phyloP scores from a whole-genome alignment of 148 eudicot species.

The Tetragonia tetragonoides region DNA sequence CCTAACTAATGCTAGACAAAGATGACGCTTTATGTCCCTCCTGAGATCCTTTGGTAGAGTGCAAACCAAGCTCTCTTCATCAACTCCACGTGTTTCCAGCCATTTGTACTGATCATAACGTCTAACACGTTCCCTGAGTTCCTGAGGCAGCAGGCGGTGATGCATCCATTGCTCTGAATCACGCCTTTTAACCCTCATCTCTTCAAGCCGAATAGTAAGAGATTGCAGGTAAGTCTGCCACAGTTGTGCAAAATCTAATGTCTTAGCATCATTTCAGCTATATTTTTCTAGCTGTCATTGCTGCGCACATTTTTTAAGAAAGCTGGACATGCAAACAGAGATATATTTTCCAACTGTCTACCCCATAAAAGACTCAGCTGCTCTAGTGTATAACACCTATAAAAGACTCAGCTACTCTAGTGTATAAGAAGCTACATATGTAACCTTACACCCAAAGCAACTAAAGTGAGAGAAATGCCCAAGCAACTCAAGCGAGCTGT shows the following conservation, averaged over 20 bases:
- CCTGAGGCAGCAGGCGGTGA: slow-evolving; percentile 80
- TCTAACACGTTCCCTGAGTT: slow-evolving; percentile 82
- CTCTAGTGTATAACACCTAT: too few relatives aligned
- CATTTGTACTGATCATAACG: slow-evolving; percentile 94
- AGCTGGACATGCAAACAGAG: not conserved
- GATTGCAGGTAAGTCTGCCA: slow-evolving; percentile 88
- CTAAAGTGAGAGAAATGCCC: too few relatives aligned
- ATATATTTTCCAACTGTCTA: not conserved
- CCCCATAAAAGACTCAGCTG: too few relatives aligned
- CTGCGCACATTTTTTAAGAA: not conserved
- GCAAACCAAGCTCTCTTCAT: slow-evolving; percentile 78
- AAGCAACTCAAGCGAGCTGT: too few relatives aligned
- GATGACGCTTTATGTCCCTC: slow-evolving; percentile 89
- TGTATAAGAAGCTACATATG: too few relatives aligned
- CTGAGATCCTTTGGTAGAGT: slow-evolving; percentile 82
- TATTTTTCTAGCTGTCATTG: not conserved
- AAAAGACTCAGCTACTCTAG: too few relatives aligned
- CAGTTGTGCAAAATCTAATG: slow-evolving; percentile 8
- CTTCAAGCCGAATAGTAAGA: slow-evolving; percentile 86
- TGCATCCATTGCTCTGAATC: slow-evolving; percentile 99
- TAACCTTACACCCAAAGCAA: too few relatives aligned
- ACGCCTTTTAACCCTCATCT: slow-evolving; percentile 95
- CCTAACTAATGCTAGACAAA: slow-evolving; percentile 83
- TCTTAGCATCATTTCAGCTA: not conserved
- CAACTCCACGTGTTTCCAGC: slow-evolving; percentile 92